Base-by-base conservation (phyloP, 2,329 filamentous ascomycete genomes). In the Aureobasidium sp. region DNA sequence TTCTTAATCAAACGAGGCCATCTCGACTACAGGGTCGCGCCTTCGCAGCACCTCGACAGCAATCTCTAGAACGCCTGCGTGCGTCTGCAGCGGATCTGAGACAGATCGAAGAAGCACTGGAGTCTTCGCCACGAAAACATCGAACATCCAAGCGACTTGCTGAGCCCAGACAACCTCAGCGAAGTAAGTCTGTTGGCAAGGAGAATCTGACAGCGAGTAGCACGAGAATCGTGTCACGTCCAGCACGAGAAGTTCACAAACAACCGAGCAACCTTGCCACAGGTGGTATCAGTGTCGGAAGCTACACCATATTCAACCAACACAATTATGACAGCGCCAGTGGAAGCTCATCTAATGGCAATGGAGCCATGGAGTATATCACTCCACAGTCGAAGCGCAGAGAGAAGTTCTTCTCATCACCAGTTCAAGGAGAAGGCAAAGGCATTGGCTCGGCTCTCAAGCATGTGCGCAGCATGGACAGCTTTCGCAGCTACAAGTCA, bases 11-110 rank as follows among this genome's bases (percentile, higher is more conserved):
- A 19, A 62, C 68, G 12, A 64, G 67, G 7, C 64, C 68, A 16
- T 73, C 72, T 1, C 63, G 62, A 22, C 65, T 72, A 1, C 75
- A 76, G 63, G 77, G 77, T 14, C 74, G 74, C 42, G 76, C 75
- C 0, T 79, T 79, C 56, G 70, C 73, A 25, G 74, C 74, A 17
- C 75, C 77, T 5, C 68, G 76, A 29, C 71, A 73, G 61, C 75
- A 76, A 56, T 77, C 74, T 2, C 63, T 77, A 3, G 73, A 78
- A 27, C 69, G 70, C 12, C 68, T 72, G 60, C 68, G 71, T 54
- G 62, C 70, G 21, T 64, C 72, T 48, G 62, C 61, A 34, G 69
- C 70, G 24, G 71, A 74, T 17, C 58, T 75, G 5, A 65, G 70
- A 50, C 64, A 71, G 16, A 57, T 77, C 3, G 66, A 67, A 4